Evolutionary conservation across 2,329 filamentous ascomycete genomes (phyloP).

Genomic region (Penicillium paneum): DNA sequence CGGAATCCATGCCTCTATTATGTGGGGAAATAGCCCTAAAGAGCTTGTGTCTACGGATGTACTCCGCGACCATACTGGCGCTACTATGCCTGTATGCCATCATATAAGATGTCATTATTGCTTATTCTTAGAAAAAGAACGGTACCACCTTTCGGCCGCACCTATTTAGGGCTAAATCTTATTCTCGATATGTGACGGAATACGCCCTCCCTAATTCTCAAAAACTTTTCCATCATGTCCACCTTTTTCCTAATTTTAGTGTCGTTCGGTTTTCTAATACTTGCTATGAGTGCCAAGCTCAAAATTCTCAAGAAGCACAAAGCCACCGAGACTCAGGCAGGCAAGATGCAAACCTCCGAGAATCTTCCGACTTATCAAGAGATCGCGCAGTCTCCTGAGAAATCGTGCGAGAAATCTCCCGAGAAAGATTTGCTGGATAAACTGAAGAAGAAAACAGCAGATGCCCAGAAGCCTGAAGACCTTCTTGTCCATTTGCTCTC

Average conservation of each 20-base stretch:
- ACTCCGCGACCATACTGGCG: no score
- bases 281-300: background rate
- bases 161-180: background rate
- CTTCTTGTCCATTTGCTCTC: background rate
- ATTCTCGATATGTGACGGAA: background rate
- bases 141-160: background rate
- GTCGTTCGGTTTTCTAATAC: background rate
- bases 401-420: background rate
- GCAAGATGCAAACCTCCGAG: background rate
- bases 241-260: background rate
- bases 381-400: background rate
- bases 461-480: background rate
- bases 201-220: background rate
- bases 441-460: background rate
- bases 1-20: constrained; percentile 11
- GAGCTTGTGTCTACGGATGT: background rate
- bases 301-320: background rate
- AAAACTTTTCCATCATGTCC: background rate
- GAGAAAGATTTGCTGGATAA: background rate
- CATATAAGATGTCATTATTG: no score
- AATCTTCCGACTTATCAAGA: background rate
- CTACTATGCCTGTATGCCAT: no score
- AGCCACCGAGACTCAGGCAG: background rate
- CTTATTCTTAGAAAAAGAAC: background rate
- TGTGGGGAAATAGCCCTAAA: constrained; percentile 2